Percentiles rank a stretch among this genome's conserved stretches.
These are phyloP conservation scores for Raddia distichophylla DNA, from an alignment of 176 grass and related monocot species.

Conservation along the genomic window DNA sequence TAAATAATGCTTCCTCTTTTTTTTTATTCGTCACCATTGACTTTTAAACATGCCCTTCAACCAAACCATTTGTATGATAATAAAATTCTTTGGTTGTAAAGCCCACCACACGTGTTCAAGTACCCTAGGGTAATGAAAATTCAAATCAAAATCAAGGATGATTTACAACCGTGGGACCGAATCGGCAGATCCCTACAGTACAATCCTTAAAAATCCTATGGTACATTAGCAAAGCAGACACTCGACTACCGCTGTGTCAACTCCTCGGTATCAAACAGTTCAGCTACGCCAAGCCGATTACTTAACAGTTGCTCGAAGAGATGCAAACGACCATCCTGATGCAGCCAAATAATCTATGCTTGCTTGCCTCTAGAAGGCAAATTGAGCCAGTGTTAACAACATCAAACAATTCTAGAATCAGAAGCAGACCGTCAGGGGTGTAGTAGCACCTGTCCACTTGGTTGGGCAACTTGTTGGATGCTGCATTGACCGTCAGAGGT, in stretches of 20 bases:
- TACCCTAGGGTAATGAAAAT: too few species aligned
- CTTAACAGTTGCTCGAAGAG: conserved; percentile 9
- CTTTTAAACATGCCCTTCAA: too few species aligned
- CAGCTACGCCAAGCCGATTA: conserved; percentile 29
- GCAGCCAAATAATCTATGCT: conserved; percentile 14
- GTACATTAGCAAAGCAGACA: conserved; percentile 25
- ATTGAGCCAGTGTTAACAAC: conserved; percentile 25
- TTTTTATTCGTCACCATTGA: too few species aligned
- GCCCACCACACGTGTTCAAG: too few species aligned
- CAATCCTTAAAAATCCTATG: background rate
- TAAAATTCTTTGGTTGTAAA: too few species aligned
- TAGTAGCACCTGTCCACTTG: background rate
- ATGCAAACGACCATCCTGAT: conserved; percentile 30
- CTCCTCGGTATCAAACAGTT: conserved; percentile 25
- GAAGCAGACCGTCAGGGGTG: background rate
- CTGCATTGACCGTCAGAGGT: background rate
- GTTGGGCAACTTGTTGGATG: background rate
- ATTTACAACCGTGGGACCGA: too few species aligned
- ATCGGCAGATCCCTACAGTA: background rate
- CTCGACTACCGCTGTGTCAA: background rate
- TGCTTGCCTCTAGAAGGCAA: background rate
- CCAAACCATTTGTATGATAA: too few species aligned
- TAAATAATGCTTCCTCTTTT: too few species aligned
- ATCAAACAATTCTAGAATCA: conserved; percentile 17
- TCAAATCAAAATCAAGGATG: too few species aligned